Conservation (phyloP, 495 filamentous ascomycete species). For the Penicillium ochrochloron region DNA sequence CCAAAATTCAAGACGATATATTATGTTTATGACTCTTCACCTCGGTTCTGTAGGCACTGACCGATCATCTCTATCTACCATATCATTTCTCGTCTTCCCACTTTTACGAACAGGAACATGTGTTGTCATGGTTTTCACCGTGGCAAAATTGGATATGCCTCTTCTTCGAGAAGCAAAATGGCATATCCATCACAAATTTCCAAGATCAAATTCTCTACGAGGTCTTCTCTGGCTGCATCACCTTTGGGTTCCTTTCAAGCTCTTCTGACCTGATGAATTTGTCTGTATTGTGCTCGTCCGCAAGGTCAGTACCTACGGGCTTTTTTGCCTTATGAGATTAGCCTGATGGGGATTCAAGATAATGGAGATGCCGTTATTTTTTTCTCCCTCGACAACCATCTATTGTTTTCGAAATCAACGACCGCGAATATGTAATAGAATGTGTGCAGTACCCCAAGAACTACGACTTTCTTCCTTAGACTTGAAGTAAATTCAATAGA, state of each 20-base stretch:
- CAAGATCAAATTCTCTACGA: slow-evolving; percentile 23
- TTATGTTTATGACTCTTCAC: neutral
- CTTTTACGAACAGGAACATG: slow-evolving; percentile 10
- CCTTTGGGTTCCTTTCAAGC: slow-evolving; percentile 10
- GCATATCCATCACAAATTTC: slow-evolving; percentile 23
- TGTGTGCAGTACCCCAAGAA: neutral
- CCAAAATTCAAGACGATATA: slow-evolving; percentile 14
- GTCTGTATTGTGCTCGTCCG: slow-evolving; percentile 26
- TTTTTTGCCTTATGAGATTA: slow-evolving; percentile 4
- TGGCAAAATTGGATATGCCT: slow-evolving; percentile 21
- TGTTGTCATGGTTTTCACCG: slow-evolving; percentile 13
- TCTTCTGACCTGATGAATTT: slow-evolving; percentile 1
- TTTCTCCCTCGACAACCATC: slow-evolving; percentile 27
- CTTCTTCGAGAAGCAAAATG: slow-evolving; percentile 18
- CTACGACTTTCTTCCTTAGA: neutral
- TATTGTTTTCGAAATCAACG: neutral
- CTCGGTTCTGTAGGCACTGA: neutral
- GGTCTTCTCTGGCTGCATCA: slow-evolving; percentile 34
- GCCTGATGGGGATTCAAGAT: slow-evolving; percentile 9
- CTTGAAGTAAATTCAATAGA: neutral
- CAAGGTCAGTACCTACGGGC: slow-evolving; percentile 26
- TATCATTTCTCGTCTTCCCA: neutral
- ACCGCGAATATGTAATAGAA: neutral
- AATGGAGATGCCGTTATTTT: slow-evolving; percentile 33
- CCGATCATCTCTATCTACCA: too few species aligned